These are phyloP conservation scores for Phlegmacium glaucopus DNA, from an alignment of 768 basidiomycete genomes.

Conservation along the genomic window DNA sequence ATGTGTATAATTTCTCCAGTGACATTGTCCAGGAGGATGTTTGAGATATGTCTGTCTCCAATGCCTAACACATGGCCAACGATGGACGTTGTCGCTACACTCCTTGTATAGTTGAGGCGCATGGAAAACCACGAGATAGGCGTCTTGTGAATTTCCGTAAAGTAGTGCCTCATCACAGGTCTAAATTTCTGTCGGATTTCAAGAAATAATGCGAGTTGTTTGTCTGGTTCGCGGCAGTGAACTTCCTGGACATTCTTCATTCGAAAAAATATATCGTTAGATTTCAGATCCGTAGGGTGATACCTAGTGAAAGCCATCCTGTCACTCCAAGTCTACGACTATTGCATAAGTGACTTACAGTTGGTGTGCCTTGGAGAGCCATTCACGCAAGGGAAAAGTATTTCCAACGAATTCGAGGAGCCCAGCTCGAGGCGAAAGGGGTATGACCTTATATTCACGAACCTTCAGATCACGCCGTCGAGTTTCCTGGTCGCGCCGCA, in stretches of 20 bases:
- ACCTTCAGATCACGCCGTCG: constrained; percentile 67
- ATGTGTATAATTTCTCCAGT: constrained; percentile 93
- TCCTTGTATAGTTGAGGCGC: constrained; percentile 86
- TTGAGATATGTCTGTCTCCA: constrained; percentile 89
- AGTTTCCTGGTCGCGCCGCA: constrained; percentile 73
- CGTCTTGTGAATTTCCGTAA: constrained; percentile 83
- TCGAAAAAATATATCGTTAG: constrained; percentile 21
- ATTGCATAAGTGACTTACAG: constrained; percentile 41
- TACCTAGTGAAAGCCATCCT: constrained; percentile 45
- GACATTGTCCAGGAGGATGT: constrained; percentile 82
- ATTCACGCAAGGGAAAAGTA: constrained; percentile 59
- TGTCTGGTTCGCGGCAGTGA: constrained; percentile 24
- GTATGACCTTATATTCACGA: constrained; percentile 86
- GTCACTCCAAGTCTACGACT: neutral
- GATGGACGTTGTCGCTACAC: constrained; percentile 91
- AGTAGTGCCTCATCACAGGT: constrained; percentile 93
- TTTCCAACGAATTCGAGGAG: constrained; percentile 89
- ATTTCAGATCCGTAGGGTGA: constrained; percentile 50
- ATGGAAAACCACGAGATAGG: constrained; percentile 92
- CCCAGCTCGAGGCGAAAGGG: constrained; percentile 76
- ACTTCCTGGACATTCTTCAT: constrained; percentile 29
- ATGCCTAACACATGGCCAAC: constrained; percentile 91
- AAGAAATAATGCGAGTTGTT: constrained; percentile 28
- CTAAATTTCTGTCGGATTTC: constrained; percentile 45
- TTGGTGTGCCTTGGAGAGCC: constrained; percentile 62